phyloP scores from a whole-genome alignment of 441 rosid species.

The Populus hybrid region DNA sequence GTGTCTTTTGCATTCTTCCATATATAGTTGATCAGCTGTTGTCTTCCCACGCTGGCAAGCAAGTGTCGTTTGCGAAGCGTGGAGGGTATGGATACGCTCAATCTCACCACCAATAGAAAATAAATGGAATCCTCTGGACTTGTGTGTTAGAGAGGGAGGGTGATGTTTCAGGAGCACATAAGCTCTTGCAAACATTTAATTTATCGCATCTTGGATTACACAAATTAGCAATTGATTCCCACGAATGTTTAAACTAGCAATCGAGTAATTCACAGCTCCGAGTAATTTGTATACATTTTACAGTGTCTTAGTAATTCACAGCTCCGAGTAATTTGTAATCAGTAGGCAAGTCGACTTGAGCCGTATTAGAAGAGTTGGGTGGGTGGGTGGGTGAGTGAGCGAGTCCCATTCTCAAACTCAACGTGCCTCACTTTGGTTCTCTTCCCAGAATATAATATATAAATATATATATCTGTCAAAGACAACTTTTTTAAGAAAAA shows the following conservation, averaged over 20 bases:
- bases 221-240: too few species aligned
- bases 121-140: too few species aligned
- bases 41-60: neutral
- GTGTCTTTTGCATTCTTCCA: neutral
- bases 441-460: conserved; percentile 7
- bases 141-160: too few species aligned
- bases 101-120: too few species aligned
- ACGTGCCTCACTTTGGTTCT: conserved; percentile 34
- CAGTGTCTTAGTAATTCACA: too few species aligned
- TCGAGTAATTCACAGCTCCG: neutral
- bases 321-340: neutral
- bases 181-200: too few species aligned
- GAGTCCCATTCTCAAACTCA: conserved; percentile 20
- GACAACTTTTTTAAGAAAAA: neutral
- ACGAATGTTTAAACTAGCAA: neutral
- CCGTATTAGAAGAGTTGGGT: conserved; percentile 5
- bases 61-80: neutral
- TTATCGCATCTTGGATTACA: too few species aligned
- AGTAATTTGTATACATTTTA: neutral
- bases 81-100: too few species aligned
- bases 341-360: conserved; percentile 16
- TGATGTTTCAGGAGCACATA: too few species aligned
- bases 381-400: neutral
- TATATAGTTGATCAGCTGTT: neutral
- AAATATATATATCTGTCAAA: neutral